phyloP scores from a whole-genome alignment of 768 basidiomycete genomes.

The Mycena floridula region DNA sequence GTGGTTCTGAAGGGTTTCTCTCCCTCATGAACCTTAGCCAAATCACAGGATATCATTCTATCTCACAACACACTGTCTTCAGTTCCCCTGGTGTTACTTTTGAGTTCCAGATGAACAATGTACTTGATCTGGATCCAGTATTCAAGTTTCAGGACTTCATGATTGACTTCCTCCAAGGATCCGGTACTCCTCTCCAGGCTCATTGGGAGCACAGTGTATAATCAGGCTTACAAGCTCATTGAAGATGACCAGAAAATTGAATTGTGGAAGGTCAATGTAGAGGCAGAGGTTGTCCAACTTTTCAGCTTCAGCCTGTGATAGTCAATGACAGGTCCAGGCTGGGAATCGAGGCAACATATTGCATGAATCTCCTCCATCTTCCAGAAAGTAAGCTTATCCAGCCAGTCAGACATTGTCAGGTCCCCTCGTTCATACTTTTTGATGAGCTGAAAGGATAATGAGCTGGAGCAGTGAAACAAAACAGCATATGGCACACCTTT shows the following conservation, averaged over 20 bases:
- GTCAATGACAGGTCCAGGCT: neutral
- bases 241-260: slow-evolving; percentile 95
- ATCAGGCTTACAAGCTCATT: slow-evolving; percentile 70
- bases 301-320: slow-evolving; percentile 76
- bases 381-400: slow-evolving; percentile 88
- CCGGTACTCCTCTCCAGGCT: too few relatives aligned
- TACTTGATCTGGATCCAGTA: too few relatives aligned
- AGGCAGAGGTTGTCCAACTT: too few relatives aligned
- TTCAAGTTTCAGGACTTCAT: too few relatives aligned
- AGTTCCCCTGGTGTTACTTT: too few relatives aligned
- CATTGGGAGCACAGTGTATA: too few relatives aligned
- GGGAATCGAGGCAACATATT: slow-evolving; percentile 34
- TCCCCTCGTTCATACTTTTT: slow-evolving; percentile 97
- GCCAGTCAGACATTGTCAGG: slow-evolving; percentile 90
- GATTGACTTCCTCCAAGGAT: too few relatives aligned
- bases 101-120: too few relatives aligned
- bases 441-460: slow-evolving; percentile 48
- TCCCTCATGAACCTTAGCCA: too few relatives aligned
- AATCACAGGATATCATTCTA: too few relatives aligned
- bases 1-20: too few relatives aligned
- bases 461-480: slow-evolving; percentile 20
- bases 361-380: slow-evolving; percentile 95
- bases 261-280: slow-evolving; percentile 91
- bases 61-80: too few relatives aligned
- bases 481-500: slow-evolving; percentile 46